phyloP scores from a whole-genome alignment of 345 rosid genomes.

The Erucastrum elatum region DNA sequence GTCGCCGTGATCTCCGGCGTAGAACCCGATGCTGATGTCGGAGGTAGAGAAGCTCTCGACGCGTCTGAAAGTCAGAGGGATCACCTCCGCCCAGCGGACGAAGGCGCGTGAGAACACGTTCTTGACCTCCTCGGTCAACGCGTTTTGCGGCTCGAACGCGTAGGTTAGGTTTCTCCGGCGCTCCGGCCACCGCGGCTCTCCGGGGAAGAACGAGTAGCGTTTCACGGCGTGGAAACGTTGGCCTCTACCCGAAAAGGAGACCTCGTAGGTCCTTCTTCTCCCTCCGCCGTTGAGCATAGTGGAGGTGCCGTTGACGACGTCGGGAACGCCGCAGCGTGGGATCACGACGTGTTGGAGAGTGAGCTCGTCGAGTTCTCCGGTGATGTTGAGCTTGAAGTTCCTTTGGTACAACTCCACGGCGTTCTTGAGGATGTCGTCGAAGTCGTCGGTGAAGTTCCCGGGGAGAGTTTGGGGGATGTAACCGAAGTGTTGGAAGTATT shows the following conservation, averaged over 20 bases:
- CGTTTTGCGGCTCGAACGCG: conserved; percentile 56
- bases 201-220: conserved; percentile 71
- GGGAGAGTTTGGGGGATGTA: conserved; percentile 30
- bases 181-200: conserved; percentile 67
- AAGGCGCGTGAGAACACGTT: conserved; percentile 72
- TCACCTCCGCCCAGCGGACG: conserved; percentile 65
- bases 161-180: conserved; percentile 51
- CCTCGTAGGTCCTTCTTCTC: conserved; percentile 30
- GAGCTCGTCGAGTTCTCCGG: conserved; percentile 67
- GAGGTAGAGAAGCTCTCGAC: conserved; percentile 40
- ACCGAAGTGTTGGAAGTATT: conserved; percentile 39
- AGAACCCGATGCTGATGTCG: conserved; percentile 68
- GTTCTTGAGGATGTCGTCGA: conserved; percentile 56
- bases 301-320: conserved; percentile 76
- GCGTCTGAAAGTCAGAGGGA: conserved; percentile 61
- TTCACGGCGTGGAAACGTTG: conserved; percentile 52
- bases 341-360: conserved; percentile 57
- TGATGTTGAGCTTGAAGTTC: conserved; percentile 66
- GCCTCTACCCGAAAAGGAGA: conserved; percentile 18
- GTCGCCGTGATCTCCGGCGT: conserved; percentile 54
- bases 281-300: conserved; percentile 62
- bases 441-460: conserved; percentile 64
- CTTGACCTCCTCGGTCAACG: conserved; percentile 51
- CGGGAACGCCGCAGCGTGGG: conserved; percentile 89
- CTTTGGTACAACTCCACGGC: conserved; percentile 72